Conservation (phyloP, 2,329 filamentous ascomycete genomes). For the Claviceps lovelessii region DNA sequence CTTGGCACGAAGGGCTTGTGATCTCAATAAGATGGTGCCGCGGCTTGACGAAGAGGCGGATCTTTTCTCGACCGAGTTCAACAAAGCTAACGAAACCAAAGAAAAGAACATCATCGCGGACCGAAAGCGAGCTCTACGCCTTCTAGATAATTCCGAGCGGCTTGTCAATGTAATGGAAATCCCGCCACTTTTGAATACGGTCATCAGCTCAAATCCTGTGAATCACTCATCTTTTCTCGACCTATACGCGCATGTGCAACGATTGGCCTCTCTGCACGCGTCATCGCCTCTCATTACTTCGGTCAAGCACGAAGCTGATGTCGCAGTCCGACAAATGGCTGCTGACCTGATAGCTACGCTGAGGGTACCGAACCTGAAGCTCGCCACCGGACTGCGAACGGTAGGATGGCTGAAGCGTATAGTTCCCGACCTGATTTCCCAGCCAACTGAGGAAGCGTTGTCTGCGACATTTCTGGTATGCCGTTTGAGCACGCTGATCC, state of each 20-base stretch:
- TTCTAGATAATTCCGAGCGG: slow-evolving; percentile 77
- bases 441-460: slow-evolving; percentile 47
- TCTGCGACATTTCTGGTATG: slow-evolving; percentile 80
- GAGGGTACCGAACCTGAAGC: slow-evolving; percentile 64
- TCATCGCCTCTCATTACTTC: slow-evolving; percentile 60
- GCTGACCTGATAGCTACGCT: slow-evolving; percentile 68
- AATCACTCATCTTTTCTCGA: slow-evolving; percentile 86
- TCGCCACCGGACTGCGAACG: slow-evolving; percentile 79
- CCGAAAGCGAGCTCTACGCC: slow-evolving; percentile 64
- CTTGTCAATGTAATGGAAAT: slow-evolving; percentile 84
- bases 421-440: slow-evolving; percentile 52
- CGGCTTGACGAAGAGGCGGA: slow-evolving; percentile 66
- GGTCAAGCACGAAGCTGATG: slow-evolving; percentile 64
- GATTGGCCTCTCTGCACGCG: slow-evolving; percentile 70
- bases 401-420: slow-evolving; percentile 83
- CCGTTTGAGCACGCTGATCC: slow-evolving; percentile 62
- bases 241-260: slow-evolving; percentile 81
- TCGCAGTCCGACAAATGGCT: slow-evolving; percentile 78
- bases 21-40: slow-evolving; percentile 60
- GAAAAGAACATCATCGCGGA: slow-evolving; percentile 57
- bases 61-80: slow-evolving; percentile 70
- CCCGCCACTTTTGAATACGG: slow-evolving; percentile 69
- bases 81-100: slow-evolving; percentile 52
- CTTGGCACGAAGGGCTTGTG: slow-evolving; percentile 49
- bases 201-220: slow-evolving; percentile 49